Evolutionary conservation across 805 yeast species (phyloP), one percentile per base, ranked within the genome.

Genomic region (Komagataella mondaviorum): DNA sequence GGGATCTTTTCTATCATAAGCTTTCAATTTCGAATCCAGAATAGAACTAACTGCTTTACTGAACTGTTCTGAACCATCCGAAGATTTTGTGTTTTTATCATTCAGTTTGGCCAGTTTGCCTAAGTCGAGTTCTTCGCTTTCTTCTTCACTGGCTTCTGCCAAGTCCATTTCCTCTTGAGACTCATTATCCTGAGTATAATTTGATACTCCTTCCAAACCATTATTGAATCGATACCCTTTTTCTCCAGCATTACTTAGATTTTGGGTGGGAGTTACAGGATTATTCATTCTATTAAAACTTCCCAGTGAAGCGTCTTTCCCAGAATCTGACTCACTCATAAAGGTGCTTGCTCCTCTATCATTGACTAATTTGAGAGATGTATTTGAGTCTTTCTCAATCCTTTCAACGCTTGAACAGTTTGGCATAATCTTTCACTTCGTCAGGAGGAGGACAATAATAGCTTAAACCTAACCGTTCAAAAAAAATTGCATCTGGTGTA

Each of bases 1-100:
- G 2, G 99, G 99, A 63, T 90, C 96, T 47, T 77, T 77, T 61
- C 97, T 75, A 61, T 85, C 88, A 59, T 91, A 85, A 0, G 96
- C 95, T 64, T 93, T 93, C 57, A 91, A 72, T 59, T 80, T 83
- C 1, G 98, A 88, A 4, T 85, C 85, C 50, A 91, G 69, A 59
- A 91, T 85, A 14, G 96, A 93, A 57, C 71, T 80, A 61, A 93
- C 80, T 0, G 98, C 98, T 51, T 68, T 74, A 17, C 96, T 87
- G 61, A 93, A 91, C 1, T 80, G 73, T 47, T 73, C 82, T 1
- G 88, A 75, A n/a, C 89, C 91, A 64, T 83, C 88, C 54, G 77
- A 83, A 47, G 68, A 68, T 50, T 75, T 77, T 60, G 76, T 76
- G 59, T 72, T 75, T 65, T 77, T 79, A 30, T 82, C 77, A 60